Base-by-base conservation (phyloP, 2,329 filamentous ascomycete genomes). In the Clonostachys solani region DNA sequence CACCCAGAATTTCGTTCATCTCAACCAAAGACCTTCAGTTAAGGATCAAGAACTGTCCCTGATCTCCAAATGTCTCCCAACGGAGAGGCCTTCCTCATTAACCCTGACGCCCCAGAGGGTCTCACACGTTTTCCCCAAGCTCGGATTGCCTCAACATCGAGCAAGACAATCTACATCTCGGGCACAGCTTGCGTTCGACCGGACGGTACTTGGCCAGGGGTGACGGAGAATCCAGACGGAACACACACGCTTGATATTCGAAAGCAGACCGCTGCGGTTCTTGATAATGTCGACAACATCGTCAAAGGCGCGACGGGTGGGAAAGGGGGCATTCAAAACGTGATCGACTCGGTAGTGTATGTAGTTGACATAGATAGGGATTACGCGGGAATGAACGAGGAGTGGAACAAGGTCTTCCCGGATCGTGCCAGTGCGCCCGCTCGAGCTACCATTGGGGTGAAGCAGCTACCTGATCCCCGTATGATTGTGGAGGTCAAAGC, bases 321-420 rank as follows among this genome's bases (percentile, higher is more conserved):
- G 18, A 63, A 63, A 48, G 67, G 60, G 1, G 58, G 60, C 43
- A 53, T 71, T 15, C 51, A 60, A 15, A 69, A 70, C 50, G 51
- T 70, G 5, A 63, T 71, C 17, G 66, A 71, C 41, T 56, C 67
- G 4, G 63, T 65, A 12, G 66, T 73, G 12, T 73, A 69, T 45
- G 54, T 72, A 6, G 40, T 66, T 10, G 65, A 72, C 49, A 71
- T 71, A 65, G 60, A 69, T 49, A 56, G 52, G 1, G 57, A 73
- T 33, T 72, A 73, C 48, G 59, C 60, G 6, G 69, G 63, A 15
- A 72, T 72, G 68, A 72, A 73, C 44, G 68, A 70, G 52, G 69
- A 68, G 52, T 73, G 69, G 70, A 73, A 73, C 50, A 67, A 68
- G 53, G 60, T 72, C 8, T 73, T 67, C 49, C 29, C 59, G 13